Evolutionary conservation across 2,329 filamentous ascomycete species (phyloP), one percentile per base, ranked within the genome.

Genomic region (Fusarium sp.): DNA sequence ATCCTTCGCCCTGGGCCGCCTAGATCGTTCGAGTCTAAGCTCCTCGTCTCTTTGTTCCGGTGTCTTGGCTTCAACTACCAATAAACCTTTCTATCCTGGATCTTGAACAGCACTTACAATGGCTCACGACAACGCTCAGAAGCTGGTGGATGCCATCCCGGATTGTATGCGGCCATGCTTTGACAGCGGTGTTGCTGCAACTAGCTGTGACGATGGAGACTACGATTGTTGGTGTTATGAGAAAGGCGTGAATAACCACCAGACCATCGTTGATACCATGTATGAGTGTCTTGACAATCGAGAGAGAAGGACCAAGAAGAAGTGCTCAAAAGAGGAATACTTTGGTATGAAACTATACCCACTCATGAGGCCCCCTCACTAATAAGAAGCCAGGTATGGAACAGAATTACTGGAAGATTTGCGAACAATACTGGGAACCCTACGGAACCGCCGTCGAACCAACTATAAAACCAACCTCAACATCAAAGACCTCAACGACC

Each of bases 321-420:
- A 53, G 7, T 70, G 68, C 22, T 67, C 52, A 8, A 31, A 70
- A 2, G 59, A 68, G 13, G 68, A 70, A 2, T 58, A 62, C 51
- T 70, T 70, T 25, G 49, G 68, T 71, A 58, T 22, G 68, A 5
- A 35, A 11, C 4, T n/a, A 3, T 3, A 6, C 9, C 24, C 1
- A 1, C 4, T 9, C 11, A 7, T 22, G 8, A 25, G 6, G 3
- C 15, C 11, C 10, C 26, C 12, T 46, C 11, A 36, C 47, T 62
- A 38, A 54, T n/a, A 34, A 15, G 7, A 25, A n/a, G 10, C 2
- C 7, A 71, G 67, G 63, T 32, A 71, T 68, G 52, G 66, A 70
- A 38, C 67, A 71, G 12, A 70, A 65, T 11, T 70, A 70, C n/a
- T 70, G 68, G 68, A 68, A 65, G 42, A 70, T 70, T 25, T 70